Base-by-base conservation (phyloP, 805 yeast species). In the Zygosaccharomyces lentus region DNA sequence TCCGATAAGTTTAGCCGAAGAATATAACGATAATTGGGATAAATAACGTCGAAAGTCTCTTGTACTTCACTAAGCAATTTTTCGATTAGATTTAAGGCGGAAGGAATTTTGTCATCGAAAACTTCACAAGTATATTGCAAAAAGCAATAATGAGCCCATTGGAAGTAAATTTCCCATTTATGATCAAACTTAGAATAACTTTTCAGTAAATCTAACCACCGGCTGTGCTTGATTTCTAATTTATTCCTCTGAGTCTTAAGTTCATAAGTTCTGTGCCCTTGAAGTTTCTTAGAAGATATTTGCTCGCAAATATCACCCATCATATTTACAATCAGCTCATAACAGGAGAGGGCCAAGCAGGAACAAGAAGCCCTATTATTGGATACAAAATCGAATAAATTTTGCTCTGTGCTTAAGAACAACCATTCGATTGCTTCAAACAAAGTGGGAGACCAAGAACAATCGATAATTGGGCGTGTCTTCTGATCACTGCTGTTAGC, bases 11-110 rank as follows among this genome's bases (percentile, higher is more conserved):
- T 80, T 2, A 90, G 63, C 1, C 72, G 67, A 2, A 87, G 82
- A 12, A 90, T 77, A 46, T 74, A 68, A 1, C 72, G 68, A 53
- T 75, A 84, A 58, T 89, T 88, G 1, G 79, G 72, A 60, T 76
- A 80, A 0, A 63, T 55, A 0, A 83, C 65, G 7, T 65, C 51
- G 4, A 60, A 34, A 0, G 51, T 46, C 0, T 30, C 34, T 1
- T 47, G 41, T 10, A 38, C 8, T 2, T 35, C 13, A 19, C 54
- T 25, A 9, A 68, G 37, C 4, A 51, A 44, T 1, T 39, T 25
- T 26, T 55, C 52, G 1, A 71, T 50, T 4, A 55, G 43, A 1
- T 44, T 29, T 9, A 72, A 58, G 12, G 64, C 49, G 0, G 50
- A 45, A 1, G 58, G 49, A 2, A 75, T 51, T 3, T 56, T 49